phyloP scores from a whole-genome alignment of 495 filamentous ascomycete species.

The Talaromyces ruber region DNA sequence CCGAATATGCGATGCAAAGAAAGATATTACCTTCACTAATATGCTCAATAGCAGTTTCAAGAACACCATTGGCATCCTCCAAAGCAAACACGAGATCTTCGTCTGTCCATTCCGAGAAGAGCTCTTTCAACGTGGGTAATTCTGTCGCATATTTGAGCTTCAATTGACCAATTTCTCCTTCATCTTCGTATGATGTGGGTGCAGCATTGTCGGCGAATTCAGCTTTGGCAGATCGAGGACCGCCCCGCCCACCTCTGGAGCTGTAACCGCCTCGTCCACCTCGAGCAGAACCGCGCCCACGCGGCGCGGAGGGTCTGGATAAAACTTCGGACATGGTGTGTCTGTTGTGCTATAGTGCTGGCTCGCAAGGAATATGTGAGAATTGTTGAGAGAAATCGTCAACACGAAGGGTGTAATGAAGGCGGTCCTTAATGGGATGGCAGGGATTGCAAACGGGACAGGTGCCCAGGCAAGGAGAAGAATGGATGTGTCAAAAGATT shows the following conservation, averaged over 20 bases:
- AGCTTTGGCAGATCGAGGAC: slow-evolving; percentile 62
- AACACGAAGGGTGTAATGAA: slow-evolving; percentile 7
- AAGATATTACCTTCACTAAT: slow-evolving; percentile 74
- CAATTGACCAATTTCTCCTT: slow-evolving; percentile 83
- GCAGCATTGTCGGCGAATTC: slow-evolving; percentile 45
- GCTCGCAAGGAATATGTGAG: slow-evolving; percentile 24
- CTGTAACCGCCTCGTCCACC: slow-evolving; percentile 78
- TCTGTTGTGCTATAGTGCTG: slow-evolving; percentile 21
- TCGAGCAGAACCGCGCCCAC: slow-evolving; percentile 73
- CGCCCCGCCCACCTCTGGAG: slow-evolving; percentile 59
- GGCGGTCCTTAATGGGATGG: slow-evolving; percentile 12
- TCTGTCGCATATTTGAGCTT: slow-evolving; percentile 77
- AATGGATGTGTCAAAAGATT: slow-evolving; percentile 18
- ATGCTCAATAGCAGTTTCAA: slow-evolving; percentile 73
- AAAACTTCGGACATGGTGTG: slow-evolving; percentile 83
- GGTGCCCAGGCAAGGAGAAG: slow-evolving; percentile 22
- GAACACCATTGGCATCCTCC: slow-evolving; percentile 84
- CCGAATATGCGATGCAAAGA: background rate
- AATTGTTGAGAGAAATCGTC: slow-evolving; percentile 21
- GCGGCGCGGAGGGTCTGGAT: slow-evolving; percentile 63
- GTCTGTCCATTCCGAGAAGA: slow-evolving; percentile 88
- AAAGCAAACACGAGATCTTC: slow-evolving; percentile 87
- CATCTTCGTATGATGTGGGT: slow-evolving; percentile 61
- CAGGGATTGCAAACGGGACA: slow-evolving; percentile 14
- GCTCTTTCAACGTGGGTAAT: slow-evolving; percentile 70